phyloP scores from a whole-genome alignment of 129 eudicot genomes.

The Chrysanthemum lavandulifolium region DNA sequence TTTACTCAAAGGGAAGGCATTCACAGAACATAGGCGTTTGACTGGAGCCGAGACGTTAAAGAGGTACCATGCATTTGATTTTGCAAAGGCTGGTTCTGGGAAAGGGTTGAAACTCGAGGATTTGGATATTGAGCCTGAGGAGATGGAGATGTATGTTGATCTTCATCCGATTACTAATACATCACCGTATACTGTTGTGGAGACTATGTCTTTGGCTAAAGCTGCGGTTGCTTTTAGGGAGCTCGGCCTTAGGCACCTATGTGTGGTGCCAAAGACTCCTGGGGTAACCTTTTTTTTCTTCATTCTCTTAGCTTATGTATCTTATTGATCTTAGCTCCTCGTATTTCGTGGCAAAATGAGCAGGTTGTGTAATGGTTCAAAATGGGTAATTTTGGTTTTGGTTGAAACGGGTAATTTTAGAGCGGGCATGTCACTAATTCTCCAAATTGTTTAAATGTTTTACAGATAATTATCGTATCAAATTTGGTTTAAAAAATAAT shows the following conservation, averaged over 20 bases:
- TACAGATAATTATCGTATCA: not conserved
- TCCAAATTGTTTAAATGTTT: not conserved
- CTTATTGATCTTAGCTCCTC: not conserved
- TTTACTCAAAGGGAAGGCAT: conserved; percentile 68
- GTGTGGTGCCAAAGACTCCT: conserved; percentile 81
- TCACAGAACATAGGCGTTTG: conserved; percentile 39
- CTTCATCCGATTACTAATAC: conserved; percentile 94
- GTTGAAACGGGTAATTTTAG: too few species aligned
- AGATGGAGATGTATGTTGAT: conserved; percentile 96
- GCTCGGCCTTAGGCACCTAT: conserved; percentile 90
- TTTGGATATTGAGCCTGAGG: conserved; percentile 61
- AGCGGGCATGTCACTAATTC: too few species aligned
- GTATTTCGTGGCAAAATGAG: not conserved
- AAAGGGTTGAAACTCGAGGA: conserved; percentile 88
- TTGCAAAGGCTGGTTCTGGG: conserved; percentile 96
- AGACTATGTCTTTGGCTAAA: conserved; percentile 96
- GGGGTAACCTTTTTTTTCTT: conserved; percentile 31
- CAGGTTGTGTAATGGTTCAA: not conserved
- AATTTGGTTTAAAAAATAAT: not conserved
- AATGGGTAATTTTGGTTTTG: not conserved
- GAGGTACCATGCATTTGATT: conserved; percentile 74
- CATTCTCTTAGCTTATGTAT: not conserved
- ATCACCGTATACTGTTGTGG: conserved; percentile 94
- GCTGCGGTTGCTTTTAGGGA: conserved; percentile 82
- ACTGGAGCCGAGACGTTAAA: conserved; percentile 50